Percentiles rank a stretch among this genome's conserved stretches.
Evolutionary conservation across 176 grass and related monocot species (phyloP).

Genomic region (Eragrostis nindensis): DNA sequence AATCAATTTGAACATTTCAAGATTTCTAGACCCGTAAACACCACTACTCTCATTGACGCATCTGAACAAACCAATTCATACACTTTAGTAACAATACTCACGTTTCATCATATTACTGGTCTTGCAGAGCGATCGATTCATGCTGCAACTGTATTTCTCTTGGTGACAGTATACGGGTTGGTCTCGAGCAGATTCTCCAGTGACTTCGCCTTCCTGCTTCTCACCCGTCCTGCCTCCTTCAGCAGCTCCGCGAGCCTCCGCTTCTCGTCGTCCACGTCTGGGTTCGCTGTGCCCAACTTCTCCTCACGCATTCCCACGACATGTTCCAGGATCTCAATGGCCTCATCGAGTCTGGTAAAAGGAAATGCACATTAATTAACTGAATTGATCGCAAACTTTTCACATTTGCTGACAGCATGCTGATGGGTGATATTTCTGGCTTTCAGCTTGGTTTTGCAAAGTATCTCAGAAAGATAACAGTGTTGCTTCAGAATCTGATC

Average conservation of each 20-base stretch:
- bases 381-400: neutral
- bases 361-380: neutral
- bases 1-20: conserved; percentile 47
- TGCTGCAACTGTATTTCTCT: conserved; percentile 52
- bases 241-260: conserved; percentile 77
- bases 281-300: conserved; percentile 90
- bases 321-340: conserved; percentile 91
- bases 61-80: conserved; percentile 46
- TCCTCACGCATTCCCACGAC: conserved; percentile 94
- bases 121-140: conserved; percentile 24
- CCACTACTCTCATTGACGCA: conserved; percentile 36
- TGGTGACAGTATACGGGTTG: conserved; percentile 55
- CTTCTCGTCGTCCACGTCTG: conserved; percentile 93
- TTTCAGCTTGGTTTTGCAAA: neutral
- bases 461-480: neutral
- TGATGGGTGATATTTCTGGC: neutral
- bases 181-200: conserved; percentile 82
- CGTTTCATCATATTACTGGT: neutral
- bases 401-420: neutral
- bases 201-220: conserved; percentile 81
- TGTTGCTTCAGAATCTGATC: conserved; percentile 26
- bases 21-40: conserved; percentile 40
- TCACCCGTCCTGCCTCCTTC: conserved; percentile 90
- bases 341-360: conserved; percentile 80
- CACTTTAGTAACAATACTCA: conserved; percentile 24